Base-by-base conservation (phyloP, 177 flowering plant species). In the Telopea speciosissima region DNA sequence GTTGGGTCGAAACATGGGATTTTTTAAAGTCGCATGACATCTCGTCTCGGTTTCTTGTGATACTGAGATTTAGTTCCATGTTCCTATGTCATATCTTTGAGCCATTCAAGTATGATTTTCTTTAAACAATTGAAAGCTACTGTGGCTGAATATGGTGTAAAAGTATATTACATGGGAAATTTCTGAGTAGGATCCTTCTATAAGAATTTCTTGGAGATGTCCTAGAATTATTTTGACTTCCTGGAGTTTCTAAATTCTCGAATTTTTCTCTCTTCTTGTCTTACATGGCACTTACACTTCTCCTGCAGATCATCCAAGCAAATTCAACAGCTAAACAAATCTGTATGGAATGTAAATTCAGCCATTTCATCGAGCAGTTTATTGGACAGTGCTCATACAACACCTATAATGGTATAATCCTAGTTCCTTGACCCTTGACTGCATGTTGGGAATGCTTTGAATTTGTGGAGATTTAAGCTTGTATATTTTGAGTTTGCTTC, bases 331-430 rank as follows among this genome's bases (percentile, higher is more conserved):
- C 65, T 87, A 71, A 90, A 87, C 80, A 89, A 83, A 74, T 92
- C 99, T 67, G 87, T 87, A 13, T 88, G 96, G 91, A 80, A 89
- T 78, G 87, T 80, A 65, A 88, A 88, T 73, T 90, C 95, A 72
- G 74, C 85, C 66, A 80, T 83, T 74, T 82, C 94, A 63, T 92
- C 99, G 14, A 89, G 89, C 83, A 80, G 85, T 74, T 77, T 91
- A 70, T 75, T 87, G 77, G 96, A 90, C 68, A 92, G 97, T 79
- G 82, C 83, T 63, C 90, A 86, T 77, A 68, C 78, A 9, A 70
- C 80, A 52, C 79, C 85, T 67, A 11, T 65, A 26, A 78, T 62
- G 88, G 97, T 93, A 88, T 68, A 24, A 54, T 59, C 64, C 56
- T 26, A 25, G 23, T 3, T 25, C 69, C 65, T 71, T 65, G 25